These are phyloP conservation scores for Xylaria nigripes DNA, from an alignment of 495 filamentous ascomycete genomes.

Conservation along the genomic window DNA sequence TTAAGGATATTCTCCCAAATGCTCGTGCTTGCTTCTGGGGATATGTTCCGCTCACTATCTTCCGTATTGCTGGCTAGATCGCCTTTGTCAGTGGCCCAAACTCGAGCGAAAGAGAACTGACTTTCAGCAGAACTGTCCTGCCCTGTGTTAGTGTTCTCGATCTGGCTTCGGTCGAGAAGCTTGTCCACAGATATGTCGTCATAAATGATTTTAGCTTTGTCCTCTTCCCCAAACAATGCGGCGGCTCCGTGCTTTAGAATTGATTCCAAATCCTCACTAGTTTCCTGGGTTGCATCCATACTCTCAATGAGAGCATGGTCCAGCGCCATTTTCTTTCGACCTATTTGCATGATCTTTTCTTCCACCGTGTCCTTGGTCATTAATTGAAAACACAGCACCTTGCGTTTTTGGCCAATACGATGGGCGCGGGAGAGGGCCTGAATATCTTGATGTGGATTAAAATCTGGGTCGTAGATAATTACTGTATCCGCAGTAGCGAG, in stretches of 20 bases:
- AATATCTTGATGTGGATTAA: slow-evolving; percentile 97
- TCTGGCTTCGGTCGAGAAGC: slow-evolving; percentile 74
- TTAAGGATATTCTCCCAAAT: slow-evolving; percentile 86
- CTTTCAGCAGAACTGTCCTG: slow-evolving; percentile 55
- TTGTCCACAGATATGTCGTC: slow-evolving; percentile 75
- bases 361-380: slow-evolving; percentile 83
- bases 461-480: slow-evolving; percentile 96
- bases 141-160: slow-evolving; percentile 58
- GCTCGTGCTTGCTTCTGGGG: slow-evolving; percentile 47
- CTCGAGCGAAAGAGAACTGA: slow-evolving; percentile 81
- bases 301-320: slow-evolving; percentile 90
- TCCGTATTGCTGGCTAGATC: slow-evolving; percentile 25
- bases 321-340: slow-evolving; percentile 87
- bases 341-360: slow-evolving; percentile 94
- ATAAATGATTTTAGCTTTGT: slow-evolving; percentile 60
- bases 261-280: slow-evolving; percentile 69
- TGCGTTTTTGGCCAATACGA: slow-evolving; percentile 91
- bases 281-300: slow-evolving; percentile 71
- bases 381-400: slow-evolving; percentile 88
- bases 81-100: slow-evolving; percentile 79
- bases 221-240: slow-evolving; percentile 69
- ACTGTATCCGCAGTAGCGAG: slow-evolving; percentile 95
- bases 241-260: slow-evolving; percentile 83
- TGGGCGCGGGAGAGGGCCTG: slow-evolving; percentile 92
- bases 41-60: slow-evolving; percentile 51